phyloP scores from a whole-genome alignment of 179 eudicot genomes.

The Silene coronaria region DNA sequence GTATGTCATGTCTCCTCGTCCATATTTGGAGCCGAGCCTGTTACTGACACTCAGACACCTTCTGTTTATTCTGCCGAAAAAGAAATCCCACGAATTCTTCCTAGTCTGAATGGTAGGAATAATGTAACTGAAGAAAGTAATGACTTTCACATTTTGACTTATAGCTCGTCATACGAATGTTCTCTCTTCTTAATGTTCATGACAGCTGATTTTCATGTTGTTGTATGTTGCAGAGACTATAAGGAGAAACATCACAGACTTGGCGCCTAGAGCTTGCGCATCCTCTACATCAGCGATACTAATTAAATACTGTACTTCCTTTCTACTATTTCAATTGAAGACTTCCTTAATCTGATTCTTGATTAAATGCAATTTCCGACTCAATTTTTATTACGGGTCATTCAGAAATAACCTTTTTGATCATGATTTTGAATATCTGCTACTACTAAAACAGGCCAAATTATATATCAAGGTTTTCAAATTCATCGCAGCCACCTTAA shows the following conservation, averaged over 20 bases:
- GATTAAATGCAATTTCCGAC: no score
- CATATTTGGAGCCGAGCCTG: not conserved
- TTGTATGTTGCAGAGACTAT: not conserved
- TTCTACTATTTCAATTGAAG: no score
- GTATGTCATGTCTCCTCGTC: not conserved
- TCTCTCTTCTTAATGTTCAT: not conserved
- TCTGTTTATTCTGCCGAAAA: not conserved
- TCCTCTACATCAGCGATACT: no score
- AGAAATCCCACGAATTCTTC: not conserved
- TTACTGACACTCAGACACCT: not conserved
- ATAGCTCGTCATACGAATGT: not conserved
- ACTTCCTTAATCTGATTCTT: no score
- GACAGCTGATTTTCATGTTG: not conserved
- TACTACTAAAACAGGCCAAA: no score
- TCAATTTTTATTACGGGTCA: no score
- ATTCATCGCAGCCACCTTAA: no score
- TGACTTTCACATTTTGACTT: not conserved
- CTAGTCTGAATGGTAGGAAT: not conserved
- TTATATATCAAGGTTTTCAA: no score
- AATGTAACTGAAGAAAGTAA: constrained; percentile 1
- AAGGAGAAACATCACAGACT: not conserved
- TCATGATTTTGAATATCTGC: no score
- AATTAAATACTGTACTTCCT: no score
- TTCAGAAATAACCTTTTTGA: no score
- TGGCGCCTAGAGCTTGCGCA: not conserved